A percentile compares a stretch with the other conserved stretches of the same genome.
These are phyloP conservation scores for Penicillium salamii DNA, from an alignment of 495 filamentous ascomycete species.

Conservation along the genomic window DNA sequence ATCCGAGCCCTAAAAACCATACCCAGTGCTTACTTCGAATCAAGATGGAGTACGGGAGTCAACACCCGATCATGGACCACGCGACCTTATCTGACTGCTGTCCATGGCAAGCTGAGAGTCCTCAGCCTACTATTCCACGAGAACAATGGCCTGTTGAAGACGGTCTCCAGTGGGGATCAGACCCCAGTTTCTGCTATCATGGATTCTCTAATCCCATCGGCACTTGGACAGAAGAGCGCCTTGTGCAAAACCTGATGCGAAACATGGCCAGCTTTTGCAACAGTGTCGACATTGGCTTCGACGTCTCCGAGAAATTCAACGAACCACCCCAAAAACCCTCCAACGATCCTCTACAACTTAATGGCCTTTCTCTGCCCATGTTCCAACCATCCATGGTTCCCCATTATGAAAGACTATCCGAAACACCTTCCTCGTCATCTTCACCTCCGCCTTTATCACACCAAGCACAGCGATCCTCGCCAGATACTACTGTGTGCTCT, in stretches of 20 bases:
- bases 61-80: neutral
- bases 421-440: neutral
- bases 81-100: neutral
- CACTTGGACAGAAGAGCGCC: slow-evolving; percentile 24
- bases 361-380: slow-evolving; percentile 1
- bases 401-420: neutral
- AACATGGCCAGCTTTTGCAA: slow-evolving; percentile 19
- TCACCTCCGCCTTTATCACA: neutral
- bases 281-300: slow-evolving; percentile 11
- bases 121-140: neutral
- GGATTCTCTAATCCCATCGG: slow-evolving; percentile 24
- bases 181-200: slow-evolving; percentile 27
- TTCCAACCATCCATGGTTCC: neutral
- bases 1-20: no score
- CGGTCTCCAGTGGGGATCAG: slow-evolving; percentile 25
- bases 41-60: neutral
- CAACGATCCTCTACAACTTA: neutral
- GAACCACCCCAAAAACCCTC: neutral
- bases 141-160: slow-evolving; percentile 5
- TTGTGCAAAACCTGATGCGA: slow-evolving; percentile 21
- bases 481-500: neutral
- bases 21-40: neutral
- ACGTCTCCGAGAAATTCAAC: neutral
- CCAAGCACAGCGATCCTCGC: neutral
- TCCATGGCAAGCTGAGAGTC: neutral